A percentile compares a stretch with the other conserved stretches of the same genome.
phyloP scores from a whole-genome alignment of 257 asterid species.

The Solanum pinnatisectum region DNA sequence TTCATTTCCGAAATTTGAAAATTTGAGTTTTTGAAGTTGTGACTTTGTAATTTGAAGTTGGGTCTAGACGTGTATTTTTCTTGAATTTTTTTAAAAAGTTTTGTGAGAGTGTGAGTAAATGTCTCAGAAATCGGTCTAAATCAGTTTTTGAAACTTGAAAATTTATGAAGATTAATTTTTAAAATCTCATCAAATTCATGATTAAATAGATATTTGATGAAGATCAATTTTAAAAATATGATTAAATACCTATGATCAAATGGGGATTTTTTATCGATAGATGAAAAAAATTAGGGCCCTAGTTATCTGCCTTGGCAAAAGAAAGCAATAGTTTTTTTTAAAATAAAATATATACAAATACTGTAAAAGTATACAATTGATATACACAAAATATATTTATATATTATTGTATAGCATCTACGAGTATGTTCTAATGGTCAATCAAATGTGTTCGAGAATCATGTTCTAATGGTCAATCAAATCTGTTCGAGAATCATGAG shows the following conservation, averaged over 20 bases:
- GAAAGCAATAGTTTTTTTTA: neutral
- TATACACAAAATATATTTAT: neutral
- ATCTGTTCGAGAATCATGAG: neutral
- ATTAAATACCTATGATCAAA: neutral
- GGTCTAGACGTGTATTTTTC: neutral
- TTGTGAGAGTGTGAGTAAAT: neutral
- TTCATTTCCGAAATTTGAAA: neutral
- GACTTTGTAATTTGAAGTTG: too few relatives aligned
- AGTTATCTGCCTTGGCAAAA: neutral
- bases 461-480: neutral
- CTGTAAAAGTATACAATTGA: neutral
- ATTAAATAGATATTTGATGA: neutral
- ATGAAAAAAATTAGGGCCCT: neutral
- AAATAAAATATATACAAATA: neutral
- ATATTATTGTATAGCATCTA: neutral
- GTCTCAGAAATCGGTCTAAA: neutral
- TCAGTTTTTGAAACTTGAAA: neutral
- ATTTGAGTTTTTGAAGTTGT: neutral
- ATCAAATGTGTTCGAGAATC: neutral
- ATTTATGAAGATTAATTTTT: neutral
- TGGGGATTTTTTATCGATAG: neutral
- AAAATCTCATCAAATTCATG: fast-evolving
- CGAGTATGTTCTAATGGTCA: neutral
- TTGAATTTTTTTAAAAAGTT: too few relatives aligned
- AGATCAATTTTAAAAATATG: neutral